Percentiles rank a stretch among this genome's conserved stretches.
Evolutionary conservation across 2,329 filamentous ascomycete species (phyloP).

Genomic region (Phyllosticta capitalensis): DNA sequence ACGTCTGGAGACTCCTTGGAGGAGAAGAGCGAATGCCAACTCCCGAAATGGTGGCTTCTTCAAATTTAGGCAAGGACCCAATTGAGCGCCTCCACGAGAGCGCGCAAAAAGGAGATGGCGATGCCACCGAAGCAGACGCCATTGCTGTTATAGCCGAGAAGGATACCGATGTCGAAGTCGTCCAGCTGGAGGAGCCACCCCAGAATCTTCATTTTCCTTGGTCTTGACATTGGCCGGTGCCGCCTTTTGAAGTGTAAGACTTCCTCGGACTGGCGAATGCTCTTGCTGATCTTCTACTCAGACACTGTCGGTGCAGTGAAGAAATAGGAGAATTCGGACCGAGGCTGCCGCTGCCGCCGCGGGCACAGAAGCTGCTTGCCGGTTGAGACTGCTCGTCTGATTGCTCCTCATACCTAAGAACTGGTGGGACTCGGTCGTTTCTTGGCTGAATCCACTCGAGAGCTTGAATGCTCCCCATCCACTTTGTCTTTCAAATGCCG

Average conservation of each 20-base stretch:
- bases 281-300: conserved; percentile 7
- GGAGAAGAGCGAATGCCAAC: neutral
- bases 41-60: neutral
- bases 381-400: too few relatives aligned
- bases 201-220: neutral
- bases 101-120: neutral
- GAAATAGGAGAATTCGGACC: neutral
- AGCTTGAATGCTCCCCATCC: too few relatives aligned
- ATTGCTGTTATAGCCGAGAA: neutral
- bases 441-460: too few relatives aligned
- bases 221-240: neutral
- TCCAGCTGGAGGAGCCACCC: neutral
- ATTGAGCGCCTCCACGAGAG: neutral
- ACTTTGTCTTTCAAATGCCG: too few relatives aligned
- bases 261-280: neutral
- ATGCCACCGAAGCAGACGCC: neutral
- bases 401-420: too few relatives aligned
- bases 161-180: neutral
- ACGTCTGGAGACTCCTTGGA: neutral
- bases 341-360: neutral
- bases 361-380: too few relatives aligned
- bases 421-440: too few relatives aligned
- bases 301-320: conserved; percentile 36
- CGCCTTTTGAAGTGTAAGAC: neutral
- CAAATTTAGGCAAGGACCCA: neutral